These are phyloP conservation scores for Penicillium bovifimosum DNA, from an alignment of 495 filamentous ascomycete species.

Conservation along the genomic window DNA sequence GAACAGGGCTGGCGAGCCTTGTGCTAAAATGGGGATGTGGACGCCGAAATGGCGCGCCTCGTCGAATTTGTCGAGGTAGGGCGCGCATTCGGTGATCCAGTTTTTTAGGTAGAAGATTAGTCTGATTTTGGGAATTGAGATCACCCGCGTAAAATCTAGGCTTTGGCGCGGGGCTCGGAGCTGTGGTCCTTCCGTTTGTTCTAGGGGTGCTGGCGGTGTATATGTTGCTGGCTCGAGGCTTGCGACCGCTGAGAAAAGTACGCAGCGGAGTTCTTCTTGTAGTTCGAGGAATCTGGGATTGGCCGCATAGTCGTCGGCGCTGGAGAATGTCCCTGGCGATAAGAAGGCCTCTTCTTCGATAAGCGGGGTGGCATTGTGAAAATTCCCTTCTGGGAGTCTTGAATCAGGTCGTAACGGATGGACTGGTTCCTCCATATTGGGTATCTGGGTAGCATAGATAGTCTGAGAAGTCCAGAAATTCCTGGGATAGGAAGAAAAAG, in stretches of 20 bases:
- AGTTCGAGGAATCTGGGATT: constrained; percentile 26
- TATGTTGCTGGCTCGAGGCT: constrained; percentile 22
- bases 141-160: constrained; percentile 23
- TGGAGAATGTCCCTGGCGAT: constrained; percentile 27
- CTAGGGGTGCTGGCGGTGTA: constrained; percentile 14
- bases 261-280: constrained; percentile 26
- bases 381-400: constrained; percentile 10
- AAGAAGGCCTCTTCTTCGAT: constrained; percentile 27
- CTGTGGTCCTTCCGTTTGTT: constrained; percentile 11
- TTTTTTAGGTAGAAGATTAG: constrained; percentile 26
- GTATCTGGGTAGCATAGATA: not conserved
- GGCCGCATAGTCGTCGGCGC: constrained; percentile 27
- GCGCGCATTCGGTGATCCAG: constrained; percentile 28
- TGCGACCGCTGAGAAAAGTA: constrained; percentile 24
- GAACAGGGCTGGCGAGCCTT: constrained; percentile 27
- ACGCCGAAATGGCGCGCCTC: constrained; percentile 28
- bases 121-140: constrained; percentile 23
- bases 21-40: constrained; percentile 30
- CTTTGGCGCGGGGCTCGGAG: constrained; percentile 12
- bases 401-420: constrained; percentile 9
- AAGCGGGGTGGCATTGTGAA: constrained; percentile 12
- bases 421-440: constrained; percentile 18
- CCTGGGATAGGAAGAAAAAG: constrained; percentile 11
- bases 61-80: constrained; percentile 42
- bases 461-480: constrained; percentile 1